A percentile compares a stretch with the other conserved stretches of the same genome.
phyloP scores from a whole-genome alignment of 2,329 filamentous ascomycete genomes.

The Aspergillus japonicus region DNA sequence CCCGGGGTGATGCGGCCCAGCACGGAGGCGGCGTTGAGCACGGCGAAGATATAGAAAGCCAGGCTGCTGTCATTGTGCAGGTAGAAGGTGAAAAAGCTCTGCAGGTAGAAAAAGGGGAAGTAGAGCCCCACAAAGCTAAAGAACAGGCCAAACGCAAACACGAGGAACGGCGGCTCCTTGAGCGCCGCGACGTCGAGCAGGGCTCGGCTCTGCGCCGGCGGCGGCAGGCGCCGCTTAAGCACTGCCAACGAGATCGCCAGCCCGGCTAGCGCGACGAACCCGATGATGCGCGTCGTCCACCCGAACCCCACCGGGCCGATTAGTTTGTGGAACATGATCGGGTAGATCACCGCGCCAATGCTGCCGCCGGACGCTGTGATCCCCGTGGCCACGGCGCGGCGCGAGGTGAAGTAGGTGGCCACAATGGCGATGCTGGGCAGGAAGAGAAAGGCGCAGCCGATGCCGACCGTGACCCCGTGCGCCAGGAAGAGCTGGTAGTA shows the following conservation, averaged over 20 bases:
- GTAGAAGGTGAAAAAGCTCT: constrained; percentile 18
- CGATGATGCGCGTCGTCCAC: constrained; percentile 55
- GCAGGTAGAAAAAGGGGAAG: constrained; percentile 30
- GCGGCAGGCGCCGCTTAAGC: constrained; percentile 12
- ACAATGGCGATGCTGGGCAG: constrained; percentile 36
- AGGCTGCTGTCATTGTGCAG: constrained; percentile 11
- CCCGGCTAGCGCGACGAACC: constrained; percentile 51
- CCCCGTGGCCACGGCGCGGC: constrained; percentile 50
- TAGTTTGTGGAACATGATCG: constrained; percentile 49
- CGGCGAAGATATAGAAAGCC: constrained; percentile 31
- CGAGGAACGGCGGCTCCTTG: background rate
- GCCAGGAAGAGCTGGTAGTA: constrained; percentile 60
- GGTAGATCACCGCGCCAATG: constrained; percentile 55
- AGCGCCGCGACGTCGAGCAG: background rate
- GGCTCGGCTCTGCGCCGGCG: background rate
- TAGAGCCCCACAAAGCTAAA: constrained; percentile 25
- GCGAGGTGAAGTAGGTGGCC: constrained; percentile 48
- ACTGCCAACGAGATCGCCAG: constrained; percentile 40
- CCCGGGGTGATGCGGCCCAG: constrained; percentile 32
- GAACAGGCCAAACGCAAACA: constrained; percentile 12
- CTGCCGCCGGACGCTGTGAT: constrained; percentile 49
- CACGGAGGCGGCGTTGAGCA: constrained; percentile 34
- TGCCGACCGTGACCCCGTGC: constrained; percentile 54
- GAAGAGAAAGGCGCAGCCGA: constrained; percentile 53
- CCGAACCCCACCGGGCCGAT: constrained; percentile 49